Percentiles rank a stretch among this genome's conserved stretches.
phyloP scores from a whole-genome alignment of 2,329 filamentous ascomycete genomes.

The Aspergillus felis region DNA sequence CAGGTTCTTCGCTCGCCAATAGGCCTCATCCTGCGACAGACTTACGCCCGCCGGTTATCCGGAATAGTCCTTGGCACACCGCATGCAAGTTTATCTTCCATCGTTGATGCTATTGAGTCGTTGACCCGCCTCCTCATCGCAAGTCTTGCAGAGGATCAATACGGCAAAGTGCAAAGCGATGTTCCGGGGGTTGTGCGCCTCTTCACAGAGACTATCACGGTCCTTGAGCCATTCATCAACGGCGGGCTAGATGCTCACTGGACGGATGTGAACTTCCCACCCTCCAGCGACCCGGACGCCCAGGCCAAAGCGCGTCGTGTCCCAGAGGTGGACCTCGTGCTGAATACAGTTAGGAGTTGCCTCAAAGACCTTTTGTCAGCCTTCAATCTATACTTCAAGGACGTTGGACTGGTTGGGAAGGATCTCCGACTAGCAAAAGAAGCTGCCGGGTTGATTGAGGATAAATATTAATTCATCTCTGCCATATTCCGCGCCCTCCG shows the following conservation, averaged over 20 bases:
- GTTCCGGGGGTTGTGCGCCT: slow-evolving; percentile 70
- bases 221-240: slow-evolving; percentile 64
- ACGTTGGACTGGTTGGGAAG: slow-evolving; percentile 64
- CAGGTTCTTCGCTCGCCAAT: slow-evolving; percentile 50
- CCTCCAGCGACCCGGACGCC: slow-evolving; percentile 28
- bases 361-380: slow-evolving; percentile 62
- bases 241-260: slow-evolving; percentile 60
- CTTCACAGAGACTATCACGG: slow-evolving; percentile 65
- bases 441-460: slow-evolving; percentile 41
- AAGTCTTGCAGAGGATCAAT: slow-evolving; percentile 75
- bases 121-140: slow-evolving; percentile 66
- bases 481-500: neutral
- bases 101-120: slow-evolving; percentile 68
- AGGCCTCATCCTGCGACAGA: slow-evolving; percentile 66
- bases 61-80: slow-evolving; percentile 70
- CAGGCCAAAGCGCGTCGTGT: slow-evolving; percentile 39
- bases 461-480: slow-evolving; percentile 7
- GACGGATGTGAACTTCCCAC: slow-evolving; percentile 65
- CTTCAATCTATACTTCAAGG: slow-evolving; percentile 71
- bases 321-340: slow-evolving; percentile 66
- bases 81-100: slow-evolving; percentile 63
- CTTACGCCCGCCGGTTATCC: slow-evolving; percentile 62
- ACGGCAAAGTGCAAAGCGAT: slow-evolving; percentile 80
- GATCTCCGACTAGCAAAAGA: slow-evolving; percentile 74
- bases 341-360: slow-evolving; percentile 61